phyloP scores from a whole-genome alignment of 106 monocot genomes.

The Triglochin maritima region DNA sequence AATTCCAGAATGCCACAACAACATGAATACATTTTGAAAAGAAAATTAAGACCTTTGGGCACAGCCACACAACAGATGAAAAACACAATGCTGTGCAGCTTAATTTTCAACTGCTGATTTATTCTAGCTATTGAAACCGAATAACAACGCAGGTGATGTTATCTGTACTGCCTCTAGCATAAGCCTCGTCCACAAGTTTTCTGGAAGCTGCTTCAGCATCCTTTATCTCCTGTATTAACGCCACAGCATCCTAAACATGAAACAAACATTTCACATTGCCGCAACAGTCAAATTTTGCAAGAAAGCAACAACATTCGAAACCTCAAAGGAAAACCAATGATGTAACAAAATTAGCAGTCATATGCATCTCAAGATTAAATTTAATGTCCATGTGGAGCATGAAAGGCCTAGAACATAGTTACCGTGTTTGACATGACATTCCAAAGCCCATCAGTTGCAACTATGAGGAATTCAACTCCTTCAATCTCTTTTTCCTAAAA shows the following conservation, averaged over 20 bases:
- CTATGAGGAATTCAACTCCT: conserved; percentile 72
- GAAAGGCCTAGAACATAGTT: not conserved
- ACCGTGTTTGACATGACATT: conserved; percentile 79
- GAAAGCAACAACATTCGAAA: not conserved
- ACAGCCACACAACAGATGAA: too few species aligned
- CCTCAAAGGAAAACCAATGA: not conserved
- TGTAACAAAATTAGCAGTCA: too few species aligned
- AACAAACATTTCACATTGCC: not conserved
- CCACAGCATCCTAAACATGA: conserved; percentile 40
- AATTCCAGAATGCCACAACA: too few species aligned
- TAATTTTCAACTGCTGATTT: too few species aligned
- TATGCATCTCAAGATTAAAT: too few species aligned
- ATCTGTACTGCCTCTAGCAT: conserved; percentile 52
- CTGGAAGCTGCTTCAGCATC: conserved; percentile 52
- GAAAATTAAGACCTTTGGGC: too few species aligned
- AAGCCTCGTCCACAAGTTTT: conserved; percentile 59
- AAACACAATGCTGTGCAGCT: too few species aligned
- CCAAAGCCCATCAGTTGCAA: conserved; percentile 86
- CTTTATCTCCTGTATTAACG: conserved; percentile 24
- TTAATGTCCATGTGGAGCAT: too few species aligned
- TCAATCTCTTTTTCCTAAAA: conserved; percentile 61
- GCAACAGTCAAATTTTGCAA: not conserved
- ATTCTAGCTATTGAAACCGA: conserved; percentile 22
- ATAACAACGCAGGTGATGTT: conserved; percentile 58
- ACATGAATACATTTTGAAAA: too few species aligned